Conservation (phyloP, 106 monocot genomes). For the Dendrobium chrysotoxum region DNA sequence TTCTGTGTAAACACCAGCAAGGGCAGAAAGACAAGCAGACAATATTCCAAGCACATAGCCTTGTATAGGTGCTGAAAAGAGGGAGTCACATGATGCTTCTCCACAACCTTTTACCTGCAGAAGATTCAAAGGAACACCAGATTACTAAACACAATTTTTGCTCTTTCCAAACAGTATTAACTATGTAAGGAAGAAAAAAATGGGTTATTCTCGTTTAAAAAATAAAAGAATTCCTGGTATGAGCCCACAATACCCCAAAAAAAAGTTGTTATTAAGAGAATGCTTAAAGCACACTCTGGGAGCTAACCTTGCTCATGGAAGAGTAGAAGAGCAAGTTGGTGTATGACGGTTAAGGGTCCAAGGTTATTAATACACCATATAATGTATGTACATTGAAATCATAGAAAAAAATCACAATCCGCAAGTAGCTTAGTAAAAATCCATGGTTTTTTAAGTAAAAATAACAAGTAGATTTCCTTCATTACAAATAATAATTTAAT, state of each 20-base stretch:
- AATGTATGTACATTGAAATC: too few species aligned
- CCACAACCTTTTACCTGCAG: constrained; percentile 91
- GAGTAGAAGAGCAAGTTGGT: neutral
- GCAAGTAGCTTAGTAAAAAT: too few species aligned
- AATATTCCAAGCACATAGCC: constrained; percentile 83
- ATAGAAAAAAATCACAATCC: too few species aligned
- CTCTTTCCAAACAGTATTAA: neutral
- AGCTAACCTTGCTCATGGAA: neutral
- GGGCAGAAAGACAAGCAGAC: constrained; percentile 97
- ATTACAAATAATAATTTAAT: too few species aligned
- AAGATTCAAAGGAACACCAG: neutral
- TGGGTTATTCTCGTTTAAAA: neutral
- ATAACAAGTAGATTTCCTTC: too few species aligned
- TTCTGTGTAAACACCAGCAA: constrained; percentile 95
- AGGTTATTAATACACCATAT: too few species aligned
- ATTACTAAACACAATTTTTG: neutral
- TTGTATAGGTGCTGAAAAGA: constrained; percentile 82
- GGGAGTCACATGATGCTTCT: constrained; percentile 64
- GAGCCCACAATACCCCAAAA: neutral
- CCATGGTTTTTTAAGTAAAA: too few species aligned
- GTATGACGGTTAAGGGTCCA: too few species aligned
- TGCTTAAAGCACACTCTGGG: neutral
- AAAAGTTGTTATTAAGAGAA: neutral
- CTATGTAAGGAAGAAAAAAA: neutral
- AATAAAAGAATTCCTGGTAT: neutral